Evolutionary conservation across 2,329 filamentous ascomycete genomes (phyloP).

Genomic region (Rhynchosporium graminicola): DNA sequence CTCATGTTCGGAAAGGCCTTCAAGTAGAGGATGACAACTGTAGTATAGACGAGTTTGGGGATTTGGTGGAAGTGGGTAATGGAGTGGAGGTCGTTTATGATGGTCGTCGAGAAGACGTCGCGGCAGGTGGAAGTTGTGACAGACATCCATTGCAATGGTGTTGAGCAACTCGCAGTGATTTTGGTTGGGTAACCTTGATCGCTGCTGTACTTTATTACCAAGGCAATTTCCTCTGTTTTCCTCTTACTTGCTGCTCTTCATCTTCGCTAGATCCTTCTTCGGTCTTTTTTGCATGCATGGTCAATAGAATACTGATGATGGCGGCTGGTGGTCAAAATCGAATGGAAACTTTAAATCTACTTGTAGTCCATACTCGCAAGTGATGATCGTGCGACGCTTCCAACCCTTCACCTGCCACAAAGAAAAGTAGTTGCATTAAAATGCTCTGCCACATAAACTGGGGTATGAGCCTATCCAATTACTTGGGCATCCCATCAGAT

Average conservation of each 20-base stretch:
- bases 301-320: slow-evolving; percentile 22
- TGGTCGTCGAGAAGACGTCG: slow-evolving; percentile 28
- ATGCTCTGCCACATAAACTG: no score
- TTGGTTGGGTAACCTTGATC: slow-evolving; percentile 32
- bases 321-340: slow-evolving; percentile 22
- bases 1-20: slow-evolving; percentile 99
- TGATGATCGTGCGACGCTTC: not conserved
- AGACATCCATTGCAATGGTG: slow-evolving; percentile 41
- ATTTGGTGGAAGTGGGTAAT: slow-evolving; percentile 30
- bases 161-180: slow-evolving; percentile 41
- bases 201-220: slow-evolving; percentile 44
- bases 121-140: slow-evolving; percentile 40
- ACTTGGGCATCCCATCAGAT: no score
- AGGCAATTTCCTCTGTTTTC: slow-evolving; percentile 42
- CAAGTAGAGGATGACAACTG: slow-evolving; percentile 56
- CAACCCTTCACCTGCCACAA: not conserved
- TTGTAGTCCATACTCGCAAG: not conserved
- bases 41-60: slow-evolving; percentile 34
- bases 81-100: slow-evolving; percentile 23
- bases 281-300: slow-evolving; percentile 25
- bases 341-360: slow-evolving; percentile 25
- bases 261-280: slow-evolving; percentile 32
- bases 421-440: no score
- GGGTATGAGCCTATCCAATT: no score
- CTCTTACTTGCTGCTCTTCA: slow-evolving; percentile 35